These are phyloP conservation scores for Talaromyces sp. DNA, from an alignment of 2,329 filamentous ascomycete genomes.

Conservation along the genomic window DNA sequence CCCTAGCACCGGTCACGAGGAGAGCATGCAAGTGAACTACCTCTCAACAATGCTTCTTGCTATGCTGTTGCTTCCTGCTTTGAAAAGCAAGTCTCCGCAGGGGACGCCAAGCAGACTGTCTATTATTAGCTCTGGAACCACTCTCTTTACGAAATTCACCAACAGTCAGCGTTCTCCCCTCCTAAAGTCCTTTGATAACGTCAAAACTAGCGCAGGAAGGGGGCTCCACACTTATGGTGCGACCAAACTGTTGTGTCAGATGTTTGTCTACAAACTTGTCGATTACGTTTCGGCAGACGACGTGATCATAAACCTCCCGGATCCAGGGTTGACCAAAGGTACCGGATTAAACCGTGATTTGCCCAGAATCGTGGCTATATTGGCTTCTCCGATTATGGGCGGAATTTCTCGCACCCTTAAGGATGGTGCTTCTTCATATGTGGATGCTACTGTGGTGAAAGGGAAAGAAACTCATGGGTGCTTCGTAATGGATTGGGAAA, in stretches of 20 bases:
- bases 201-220: not conserved
- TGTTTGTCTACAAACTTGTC: conserved; percentile 33
- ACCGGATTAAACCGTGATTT: conserved; percentile 30
- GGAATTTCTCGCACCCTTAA: not conserved
- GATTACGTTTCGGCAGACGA: conserved; percentile 36
- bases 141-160: conserved; percentile 14
- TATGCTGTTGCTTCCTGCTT: conserved; percentile 46
- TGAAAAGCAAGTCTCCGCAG: conserved; percentile 24
- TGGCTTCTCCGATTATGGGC: not conserved
- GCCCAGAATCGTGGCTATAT: not conserved
- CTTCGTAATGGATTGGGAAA: conserved; percentile 46
- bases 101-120: conserved; percentile 12
- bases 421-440: conserved; percentile 42
- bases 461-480: conserved; percentile 49
- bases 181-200: conserved; percentile 22
- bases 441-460: conserved; percentile 43
- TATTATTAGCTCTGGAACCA: conserved; percentile 16
- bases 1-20: conserved; percentile 44
- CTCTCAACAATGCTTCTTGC: conserved; percentile 52
- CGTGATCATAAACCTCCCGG: conserved; percentile 42
- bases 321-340: conserved; percentile 40
- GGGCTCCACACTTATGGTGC: not conserved
- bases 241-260: conserved; percentile 14
- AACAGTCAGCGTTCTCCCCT: conserved; percentile 11
- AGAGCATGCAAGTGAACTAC: conserved; percentile 53